Evolutionary conservation across 768 basidiomycete genomes (phyloP).

Genomic region (Termitomyces sp.): DNA sequence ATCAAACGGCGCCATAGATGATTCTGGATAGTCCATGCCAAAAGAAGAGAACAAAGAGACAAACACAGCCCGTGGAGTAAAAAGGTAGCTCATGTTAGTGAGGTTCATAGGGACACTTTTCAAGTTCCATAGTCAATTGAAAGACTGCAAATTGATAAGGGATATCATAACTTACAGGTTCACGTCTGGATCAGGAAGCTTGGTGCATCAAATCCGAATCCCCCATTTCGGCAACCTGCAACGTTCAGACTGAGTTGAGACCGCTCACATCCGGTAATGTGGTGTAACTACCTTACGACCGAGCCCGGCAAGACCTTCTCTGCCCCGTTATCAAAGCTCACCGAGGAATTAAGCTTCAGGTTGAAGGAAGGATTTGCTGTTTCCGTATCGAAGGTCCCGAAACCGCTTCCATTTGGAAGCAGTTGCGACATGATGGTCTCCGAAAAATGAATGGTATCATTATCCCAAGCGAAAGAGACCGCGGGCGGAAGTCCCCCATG

Average conservation of each 20-base stretch:
- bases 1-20: constrained; percentile 21
- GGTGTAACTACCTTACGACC: constrained; percentile 25
- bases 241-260: background rate
- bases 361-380: constrained; percentile 21
- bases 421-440: constrained; percentile 35
- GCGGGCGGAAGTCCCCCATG: constrained; percentile 33
- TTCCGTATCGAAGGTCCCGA: constrained; percentile 33
- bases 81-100: constrained; percentile 31
- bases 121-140: background rate
- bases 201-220: constrained; percentile 34
- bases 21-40: constrained; percentile 27
- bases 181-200: constrained; percentile 25
- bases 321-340: background rate
- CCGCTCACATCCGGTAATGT: background rate
- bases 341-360: background rate
- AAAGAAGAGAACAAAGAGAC: constrained; percentile 32
- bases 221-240: constrained; percentile 40
- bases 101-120: constrained; percentile 23
- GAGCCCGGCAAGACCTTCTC: constrained; percentile 26
- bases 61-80: constrained; percentile 33
- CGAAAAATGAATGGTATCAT: constrained; percentile 37
- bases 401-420: constrained; percentile 32
- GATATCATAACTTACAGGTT: constrained; percentile 31
- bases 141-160: background rate
- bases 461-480: constrained; percentile 30